Evolutionary conservation across 2,329 filamentous ascomycete genomes (phyloP), one percentile per base, ranked within the genome.

Genomic region (Xylariaceae sp.): DNA sequence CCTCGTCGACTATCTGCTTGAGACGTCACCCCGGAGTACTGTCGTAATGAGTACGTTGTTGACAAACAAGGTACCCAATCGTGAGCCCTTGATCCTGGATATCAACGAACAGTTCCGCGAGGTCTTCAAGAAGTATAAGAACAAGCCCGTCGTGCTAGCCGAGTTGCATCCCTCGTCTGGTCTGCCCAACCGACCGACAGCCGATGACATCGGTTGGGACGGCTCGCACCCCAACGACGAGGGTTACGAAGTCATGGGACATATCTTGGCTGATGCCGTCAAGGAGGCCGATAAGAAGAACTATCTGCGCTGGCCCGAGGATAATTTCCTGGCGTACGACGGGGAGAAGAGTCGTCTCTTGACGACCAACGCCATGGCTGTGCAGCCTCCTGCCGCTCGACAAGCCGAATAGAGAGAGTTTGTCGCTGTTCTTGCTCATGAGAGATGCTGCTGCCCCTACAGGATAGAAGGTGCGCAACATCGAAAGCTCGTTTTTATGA

Each of bases 101-200:
- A 64, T 69, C 49, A 73, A 72, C 47, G 51, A 51, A 30, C 70
- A 72, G 55, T 69, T 67, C 56, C 69, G 70, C 13, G 61, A 64
- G n/a, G 49, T 71, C n/a, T 65, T 67, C 15, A 37, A 63, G 30
- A 67, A 68, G 48, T 67, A 66, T 23, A 60, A 58, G 15, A 56
- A 64, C 34, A 67, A 68, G 41, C 62, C 67, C n/a, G 69, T 73
- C 7, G 59, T 72, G 10, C 51, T 73, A 4, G 71, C 67, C 10
- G 71, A 73, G 56, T 65, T 73, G 63, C 69, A 73, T 53, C 64
- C 66, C 37, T 66, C 65, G 37, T 57, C 60, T 39, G 69, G 69
- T 8, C 59, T 66, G 3, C 65, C 66, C 4, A 62, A 61, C 7
- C 59, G 64, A 3, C 69, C 68, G 4, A 60, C 66, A 47, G 34